A percentile compares a stretch with the other conserved stretches of the same genome.
phyloP scores from a whole-genome alignment of 1,284 basidiomycete species.

The Leccinum pachyderme region DNA sequence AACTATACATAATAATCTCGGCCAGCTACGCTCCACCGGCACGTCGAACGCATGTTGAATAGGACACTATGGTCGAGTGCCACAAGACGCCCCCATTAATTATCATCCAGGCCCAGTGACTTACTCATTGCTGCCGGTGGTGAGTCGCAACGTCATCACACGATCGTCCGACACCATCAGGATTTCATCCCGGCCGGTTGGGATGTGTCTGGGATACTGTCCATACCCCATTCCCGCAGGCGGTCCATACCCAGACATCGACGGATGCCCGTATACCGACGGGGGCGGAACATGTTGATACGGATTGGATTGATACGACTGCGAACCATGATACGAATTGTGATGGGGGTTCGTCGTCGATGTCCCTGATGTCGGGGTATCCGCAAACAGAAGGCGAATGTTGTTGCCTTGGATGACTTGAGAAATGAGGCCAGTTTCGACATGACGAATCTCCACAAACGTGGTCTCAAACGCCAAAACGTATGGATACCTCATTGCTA shows the following conservation, averaged over 20 bases:
- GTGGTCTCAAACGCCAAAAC: slow-evolving; percentile 96
- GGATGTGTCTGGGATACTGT: slow-evolving; percentile 40
- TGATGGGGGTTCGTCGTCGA: slow-evolving; percentile 40
- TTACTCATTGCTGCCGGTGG: slow-evolving; percentile 17
- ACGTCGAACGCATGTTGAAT: slow-evolving; percentile 4
- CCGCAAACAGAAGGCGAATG: slow-evolving; percentile 88
- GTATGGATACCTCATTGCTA: slow-evolving; percentile 95
- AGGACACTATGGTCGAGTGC: slow-evolving; percentile 11
- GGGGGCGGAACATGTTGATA: slow-evolving; percentile 32
- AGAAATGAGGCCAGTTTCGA: slow-evolving; percentile 88
- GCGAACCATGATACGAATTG: slow-evolving; percentile 34
- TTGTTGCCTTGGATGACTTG: slow-evolving; percentile 96
- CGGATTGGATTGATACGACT: slow-evolving; percentile 35
- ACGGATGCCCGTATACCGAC: slow-evolving; percentile 33
- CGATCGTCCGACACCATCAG: slow-evolving; percentile 79
- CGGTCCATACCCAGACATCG: slow-evolving; percentile 43
- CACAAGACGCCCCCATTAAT: neutral
- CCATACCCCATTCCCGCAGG: slow-evolving; percentile 36
- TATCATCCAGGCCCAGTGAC: slow-evolving; percentile 1
- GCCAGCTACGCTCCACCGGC: neutral
- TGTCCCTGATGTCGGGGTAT: slow-evolving; percentile 85
- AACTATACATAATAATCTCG: slow-evolving; percentile 24
- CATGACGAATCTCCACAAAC: slow-evolving; percentile 96
- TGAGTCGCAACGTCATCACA: slow-evolving; percentile 59
- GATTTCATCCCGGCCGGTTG: slow-evolving; percentile 71